These are phyloP conservation scores for Graphilbum ipis-grandicollis DNA, from an alignment of 2,329 filamentous ascomycete genomes.

Conservation along the genomic window DNA sequence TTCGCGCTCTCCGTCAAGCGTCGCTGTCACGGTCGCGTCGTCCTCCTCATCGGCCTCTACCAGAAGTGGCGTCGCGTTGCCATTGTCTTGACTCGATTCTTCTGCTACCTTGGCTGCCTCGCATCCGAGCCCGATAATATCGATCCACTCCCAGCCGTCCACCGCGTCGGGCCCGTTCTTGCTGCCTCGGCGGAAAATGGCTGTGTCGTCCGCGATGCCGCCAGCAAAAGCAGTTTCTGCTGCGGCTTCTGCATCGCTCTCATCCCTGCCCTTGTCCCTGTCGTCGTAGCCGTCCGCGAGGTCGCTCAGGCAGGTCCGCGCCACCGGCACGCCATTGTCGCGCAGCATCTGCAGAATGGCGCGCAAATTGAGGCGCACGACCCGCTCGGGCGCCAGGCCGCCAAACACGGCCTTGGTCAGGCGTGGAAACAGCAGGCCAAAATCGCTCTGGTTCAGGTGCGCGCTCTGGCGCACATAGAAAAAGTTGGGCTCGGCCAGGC, in stretches of 20 bases:
- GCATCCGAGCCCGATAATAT: constrained; percentile 30
- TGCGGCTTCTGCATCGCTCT: no score
- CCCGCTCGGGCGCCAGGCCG: constrained; percentile 38
- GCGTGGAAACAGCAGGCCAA: constrained; percentile 67
- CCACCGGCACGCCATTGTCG: constrained; percentile 28
- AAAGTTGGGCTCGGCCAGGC: constrained; percentile 40
- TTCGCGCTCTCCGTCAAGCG: constrained; percentile 13
- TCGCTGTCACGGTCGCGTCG: constrained; percentile 7
- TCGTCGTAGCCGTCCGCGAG: constrained; percentile 27
- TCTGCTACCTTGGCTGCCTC: constrained; percentile 8
- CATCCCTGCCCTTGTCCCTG: no score
- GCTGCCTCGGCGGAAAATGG: no score
- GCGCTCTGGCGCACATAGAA: constrained; percentile 62
- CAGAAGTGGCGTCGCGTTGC: no score
- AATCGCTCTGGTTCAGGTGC: constrained; percentile 71
- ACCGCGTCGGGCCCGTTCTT: constrained; percentile 20
- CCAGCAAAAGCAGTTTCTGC: no score
- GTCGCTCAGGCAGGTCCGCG: constrained; percentile 30
- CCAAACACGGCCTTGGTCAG: constrained; percentile 40
- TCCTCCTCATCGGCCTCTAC: constrained; percentile 5
- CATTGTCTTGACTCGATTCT: constrained; percentile 3
- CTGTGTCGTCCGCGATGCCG: constrained; percentile 33
- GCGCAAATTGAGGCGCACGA: constrained; percentile 39
- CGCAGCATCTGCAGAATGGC: constrained; percentile 40
- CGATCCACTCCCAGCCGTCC: constrained; percentile 34